Percentiles rank a stretch among this genome's conserved stretches.
Evolutionary conservation across 2,329 filamentous ascomycete genomes (phyloP).

Genomic region (Curvularia sp.): DNA sequence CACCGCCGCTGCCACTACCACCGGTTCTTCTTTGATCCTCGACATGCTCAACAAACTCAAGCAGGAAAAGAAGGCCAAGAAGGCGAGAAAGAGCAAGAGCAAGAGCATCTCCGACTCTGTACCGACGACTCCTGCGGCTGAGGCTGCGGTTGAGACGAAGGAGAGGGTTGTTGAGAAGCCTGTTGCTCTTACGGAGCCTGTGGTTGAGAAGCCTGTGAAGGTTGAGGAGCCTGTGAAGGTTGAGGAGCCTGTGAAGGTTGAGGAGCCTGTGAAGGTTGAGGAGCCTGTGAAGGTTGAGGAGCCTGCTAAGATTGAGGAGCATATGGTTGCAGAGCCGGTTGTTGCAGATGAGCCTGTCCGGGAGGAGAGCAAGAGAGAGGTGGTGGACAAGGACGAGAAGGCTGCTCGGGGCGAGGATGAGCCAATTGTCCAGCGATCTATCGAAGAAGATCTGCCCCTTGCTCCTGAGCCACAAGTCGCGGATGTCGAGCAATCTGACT

Average conservation of each 20-base stretch:
- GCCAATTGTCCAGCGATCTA: slow-evolving; percentile 5
- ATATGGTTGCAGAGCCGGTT: slow-evolving; percentile 2
- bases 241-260: too few species aligned
- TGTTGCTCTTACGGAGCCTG: not conserved
- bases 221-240: too few species aligned
- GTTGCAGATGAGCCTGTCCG: slow-evolving; percentile 21
- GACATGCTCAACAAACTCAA: slow-evolving; percentile 40
- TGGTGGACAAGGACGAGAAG: slow-evolving; percentile 24
- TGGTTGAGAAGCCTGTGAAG: not conserved
- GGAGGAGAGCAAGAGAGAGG: slow-evolving; percentile 36
- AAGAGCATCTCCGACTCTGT: slow-evolving; percentile 23
- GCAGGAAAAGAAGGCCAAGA: slow-evolving; percentile 39
- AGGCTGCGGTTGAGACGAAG: slow-evolving; percentile 32
- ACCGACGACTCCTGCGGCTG: slow-evolving; percentile 35
- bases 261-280: too few species aligned
- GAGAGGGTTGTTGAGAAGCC: slow-evolving; percentile 24
- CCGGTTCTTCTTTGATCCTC: slow-evolving; percentile 32
- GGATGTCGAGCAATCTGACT: slow-evolving; percentile 4
- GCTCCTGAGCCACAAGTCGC: not conserved
- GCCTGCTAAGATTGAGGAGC: not conserved
- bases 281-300: not conserved
- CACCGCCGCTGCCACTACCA: slow-evolving; percentile 11
- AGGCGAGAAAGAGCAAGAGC: slow-evolving; percentile 31
- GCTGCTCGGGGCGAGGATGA: slow-evolving; percentile 14
- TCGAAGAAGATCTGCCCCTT: not conserved